Conservation (phyloP, 441 rosid species). For the Adansonia gregorii region DNA sequence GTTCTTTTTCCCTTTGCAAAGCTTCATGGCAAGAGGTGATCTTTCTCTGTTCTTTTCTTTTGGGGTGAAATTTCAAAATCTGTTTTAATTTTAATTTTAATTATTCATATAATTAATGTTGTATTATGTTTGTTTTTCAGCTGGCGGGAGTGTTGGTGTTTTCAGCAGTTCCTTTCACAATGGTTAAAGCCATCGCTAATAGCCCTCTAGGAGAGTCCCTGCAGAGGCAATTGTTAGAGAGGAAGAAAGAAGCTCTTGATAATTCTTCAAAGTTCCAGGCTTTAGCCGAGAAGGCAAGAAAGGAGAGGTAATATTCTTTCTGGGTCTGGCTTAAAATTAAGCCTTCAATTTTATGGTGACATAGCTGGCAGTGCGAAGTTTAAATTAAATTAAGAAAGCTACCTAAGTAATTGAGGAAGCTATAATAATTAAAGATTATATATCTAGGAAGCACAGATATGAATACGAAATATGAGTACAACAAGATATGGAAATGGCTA, state of each 20-base stretch:
- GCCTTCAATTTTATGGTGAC: neutral
- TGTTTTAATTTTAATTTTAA: neutral
- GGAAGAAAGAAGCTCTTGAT: constrained; percentile 62
- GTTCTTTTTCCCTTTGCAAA: constrained; percentile 42
- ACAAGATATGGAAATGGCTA: no score
- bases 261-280: constrained; percentile 62
- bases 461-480: no score
- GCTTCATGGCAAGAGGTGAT: constrained; percentile 92
- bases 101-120: neutral
- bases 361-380: neutral
- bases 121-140: constrained; percentile 35
- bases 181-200: constrained; percentile 87
- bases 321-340: neutral
- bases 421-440: no score
- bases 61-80: neutral
- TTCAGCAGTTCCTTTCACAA: constrained; percentile 89
- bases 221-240: constrained; percentile 63
- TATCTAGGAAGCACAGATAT: no score
- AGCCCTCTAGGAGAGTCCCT: constrained; percentile 80
- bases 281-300: constrained; percentile 66
- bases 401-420: neutral
- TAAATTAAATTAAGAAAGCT: neutral
- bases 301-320: constrained; percentile 58
- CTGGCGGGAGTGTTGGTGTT: constrained; percentile 85
- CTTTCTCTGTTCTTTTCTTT: neutral